These are phyloP conservation scores for Lactarius pseudohatsudake DNA, from an alignment of 768 basidiomycete species.

Conservation along the genomic window DNA sequence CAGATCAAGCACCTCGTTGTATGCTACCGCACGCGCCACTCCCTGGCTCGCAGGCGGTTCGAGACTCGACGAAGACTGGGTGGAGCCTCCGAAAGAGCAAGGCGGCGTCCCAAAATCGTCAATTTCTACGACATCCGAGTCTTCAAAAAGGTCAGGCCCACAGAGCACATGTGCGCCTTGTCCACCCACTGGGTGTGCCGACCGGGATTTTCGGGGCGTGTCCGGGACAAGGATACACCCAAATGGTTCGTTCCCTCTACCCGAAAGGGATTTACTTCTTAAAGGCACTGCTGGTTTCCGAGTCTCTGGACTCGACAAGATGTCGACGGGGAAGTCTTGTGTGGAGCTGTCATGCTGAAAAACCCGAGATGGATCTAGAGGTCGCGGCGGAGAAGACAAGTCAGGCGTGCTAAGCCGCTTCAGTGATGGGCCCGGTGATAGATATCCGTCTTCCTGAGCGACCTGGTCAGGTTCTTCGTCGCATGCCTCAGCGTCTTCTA, in stretches of 20 bases:
- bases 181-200: neutral
- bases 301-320: constrained; percentile 48
- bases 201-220: constrained; percentile 20
- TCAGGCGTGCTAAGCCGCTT: constrained; percentile 53
- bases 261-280: constrained; percentile 22
- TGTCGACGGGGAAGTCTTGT: constrained; percentile 52
- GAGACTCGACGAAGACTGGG: constrained; percentile 27
- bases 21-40: constrained; percentile 2
- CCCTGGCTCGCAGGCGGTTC: constrained; percentile 23
- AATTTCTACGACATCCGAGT: constrained; percentile 24
- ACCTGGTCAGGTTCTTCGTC: constrained; percentile 43
- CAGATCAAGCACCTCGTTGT: constrained; percentile 27
- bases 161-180: constrained; percentile 3
- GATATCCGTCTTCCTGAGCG: constrained; percentile 79
- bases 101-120: constrained; percentile 10
- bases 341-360: constrained; percentile 25
- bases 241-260: neutral
- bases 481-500: constrained; percentile 42
- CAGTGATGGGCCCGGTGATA: constrained; percentile 64
- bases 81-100: constrained; percentile 21
- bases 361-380: constrained; percentile 29
- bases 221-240: constrained; percentile 17
- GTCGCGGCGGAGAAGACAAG: constrained; percentile 61
- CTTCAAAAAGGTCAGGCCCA: constrained; percentile 18
- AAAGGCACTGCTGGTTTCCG: constrained; percentile 19